Evolutionary conservation across 371 early-diverging fungal species (phyloP), one percentile per base, ranked within the genome.

Genomic region (Blastocladiella emersonii): DNA sequence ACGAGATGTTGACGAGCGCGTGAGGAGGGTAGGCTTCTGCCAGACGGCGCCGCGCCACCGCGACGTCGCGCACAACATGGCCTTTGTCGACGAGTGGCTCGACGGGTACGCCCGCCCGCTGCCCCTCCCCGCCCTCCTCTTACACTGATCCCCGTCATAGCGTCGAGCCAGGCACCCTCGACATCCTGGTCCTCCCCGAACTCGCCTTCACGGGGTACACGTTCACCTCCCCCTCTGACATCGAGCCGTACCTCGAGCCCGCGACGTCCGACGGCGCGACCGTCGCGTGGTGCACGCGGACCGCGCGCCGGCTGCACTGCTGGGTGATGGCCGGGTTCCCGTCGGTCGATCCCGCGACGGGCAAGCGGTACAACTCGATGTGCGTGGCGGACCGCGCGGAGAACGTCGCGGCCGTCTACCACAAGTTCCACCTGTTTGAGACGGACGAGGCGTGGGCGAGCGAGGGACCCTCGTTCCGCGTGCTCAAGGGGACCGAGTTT

Each of bases 381-480:
- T 43, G 44, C 37, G 41, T 76, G 25, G 68, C 72, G 13, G 51
- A 53, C 19, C 69, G 70, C 49, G 23, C 25, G 19, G 68, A 67
- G 17, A 43, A 55, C 32, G 32, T 70, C 3, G 57, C 67, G 35
- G 23, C 44, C 12, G 44, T 64, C n/a, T 77, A 78, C 64, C 71
- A 74, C 60, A 78, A 77, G 57, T 72, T 71, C 57, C 73, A 74
- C 57, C 64, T 78, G 48, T 78, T 69, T 61, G 63, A 64, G 30
- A 56, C 44, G 5, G 79, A 78, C 62, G 74, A 78, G 62, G 4
- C n/a, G 6, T 78, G 79, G 79, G 77, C 77, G 1, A n/a, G 8
- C 6, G 36, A 32, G 8, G 59, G 59, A 12, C 43, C 59, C 12
- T 34, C 37, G 13, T 59, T 59, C 15, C 35, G 37, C 27, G 44